Percentiles rank a stretch among this genome's conserved stretches.
Evolutionary conservation across 805 yeast genomes (phyloP).

Genomic region (Hemisphaericaspora nanyangensis): DNA sequence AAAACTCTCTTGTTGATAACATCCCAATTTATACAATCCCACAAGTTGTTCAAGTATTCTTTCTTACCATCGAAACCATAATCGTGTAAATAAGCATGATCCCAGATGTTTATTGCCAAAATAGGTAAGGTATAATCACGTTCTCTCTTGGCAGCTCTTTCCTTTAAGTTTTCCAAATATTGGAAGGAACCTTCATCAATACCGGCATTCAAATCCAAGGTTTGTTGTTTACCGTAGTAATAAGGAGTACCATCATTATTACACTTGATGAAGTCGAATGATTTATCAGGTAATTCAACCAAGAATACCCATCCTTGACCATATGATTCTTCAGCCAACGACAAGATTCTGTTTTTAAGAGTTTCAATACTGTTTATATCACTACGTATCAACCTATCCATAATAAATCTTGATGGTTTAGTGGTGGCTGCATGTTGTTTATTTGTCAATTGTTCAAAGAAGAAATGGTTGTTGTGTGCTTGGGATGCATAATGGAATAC

Average conservation of each 20-base stretch:
- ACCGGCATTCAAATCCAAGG: conserved; percentile 73
- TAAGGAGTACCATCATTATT: conserved; percentile 80
- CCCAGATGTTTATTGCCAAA: conserved; percentile 82
- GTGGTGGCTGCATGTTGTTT: conserved; percentile 28
- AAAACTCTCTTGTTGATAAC: conserved; percentile 53
- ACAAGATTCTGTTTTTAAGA: conserved; percentile 47
- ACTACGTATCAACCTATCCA: conserved; percentile 34
- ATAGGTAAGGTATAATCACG: conserved; percentile 70
- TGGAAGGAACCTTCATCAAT: conserved; percentile 53
- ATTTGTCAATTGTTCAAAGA: conserved; percentile 58
- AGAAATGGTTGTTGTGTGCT: conserved; percentile 88
- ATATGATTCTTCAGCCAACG: conserved; percentile 47
- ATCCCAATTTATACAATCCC: conserved; percentile 84
- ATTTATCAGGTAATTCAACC: conserved; percentile 62
- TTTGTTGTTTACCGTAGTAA: conserved; percentile 63
- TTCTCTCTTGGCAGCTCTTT: conserved; percentile 36
- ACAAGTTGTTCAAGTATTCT: conserved; percentile 66
- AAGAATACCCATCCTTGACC: conserved; percentile 78
- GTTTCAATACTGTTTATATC: conserved; percentile 42
- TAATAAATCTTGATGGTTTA: conserved; percentile 33
- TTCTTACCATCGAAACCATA: conserved; percentile 77
- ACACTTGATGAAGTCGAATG: conserved; percentile 49
- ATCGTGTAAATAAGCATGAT: conserved; percentile 79
- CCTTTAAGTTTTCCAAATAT: conserved; percentile 39
- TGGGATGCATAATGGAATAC: conserved; percentile 88